Evolutionary conservation across 768 basidiomycete genomes (phyloP).

Genomic region (Termitomyces sp.): DNA sequence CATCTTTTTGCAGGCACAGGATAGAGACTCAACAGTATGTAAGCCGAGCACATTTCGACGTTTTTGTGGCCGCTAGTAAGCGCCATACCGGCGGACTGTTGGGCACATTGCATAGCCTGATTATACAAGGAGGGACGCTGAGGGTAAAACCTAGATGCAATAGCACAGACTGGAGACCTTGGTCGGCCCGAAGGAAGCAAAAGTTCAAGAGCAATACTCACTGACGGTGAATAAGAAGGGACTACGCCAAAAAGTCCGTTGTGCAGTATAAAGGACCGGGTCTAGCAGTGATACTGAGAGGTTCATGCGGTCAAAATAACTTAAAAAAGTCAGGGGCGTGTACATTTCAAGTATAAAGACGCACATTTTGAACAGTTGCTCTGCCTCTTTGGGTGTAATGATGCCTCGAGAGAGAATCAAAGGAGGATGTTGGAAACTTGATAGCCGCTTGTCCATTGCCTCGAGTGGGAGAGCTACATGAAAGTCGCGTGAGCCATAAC

Average conservation of each 20-base stretch:
- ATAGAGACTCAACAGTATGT: constrained; percentile 75
- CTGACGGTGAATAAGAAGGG: constrained; percentile 92
- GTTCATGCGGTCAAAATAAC: constrained; percentile 80
- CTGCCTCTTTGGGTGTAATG: constrained; percentile 63
- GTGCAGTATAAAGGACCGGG: constrained; percentile 80
- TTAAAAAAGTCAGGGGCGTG: constrained; percentile 25
- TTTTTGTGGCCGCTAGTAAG: constrained; percentile 75
- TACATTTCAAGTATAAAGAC: constrained; percentile 16
- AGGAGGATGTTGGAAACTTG: constrained; percentile 49
- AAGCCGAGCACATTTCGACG: constrained; percentile 84
- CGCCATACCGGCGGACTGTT: constrained; percentile 73
- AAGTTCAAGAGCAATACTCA: constrained; percentile 37
- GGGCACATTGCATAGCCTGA: constrained; percentile 71
- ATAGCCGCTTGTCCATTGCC: constrained; percentile 34
- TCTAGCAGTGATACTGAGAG: constrained; percentile 77
- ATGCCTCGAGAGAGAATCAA: constrained; percentile 63
- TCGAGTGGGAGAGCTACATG: constrained; percentile 39
- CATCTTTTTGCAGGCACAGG: constrained; percentile 72
- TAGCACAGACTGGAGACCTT: constrained; percentile 68
- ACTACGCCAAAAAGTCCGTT: constrained; percentile 74
- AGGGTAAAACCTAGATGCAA: constrained; percentile 79
- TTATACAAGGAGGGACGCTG: constrained; percentile 68
- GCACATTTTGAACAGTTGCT: constrained; percentile 71
- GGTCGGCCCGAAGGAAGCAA: not conserved
- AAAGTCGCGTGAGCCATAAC: not conserved